Evolutionary conservation across 108 stramenopile species (phyloP).

Genomic region (Cylindrotheca closterium): DNA sequence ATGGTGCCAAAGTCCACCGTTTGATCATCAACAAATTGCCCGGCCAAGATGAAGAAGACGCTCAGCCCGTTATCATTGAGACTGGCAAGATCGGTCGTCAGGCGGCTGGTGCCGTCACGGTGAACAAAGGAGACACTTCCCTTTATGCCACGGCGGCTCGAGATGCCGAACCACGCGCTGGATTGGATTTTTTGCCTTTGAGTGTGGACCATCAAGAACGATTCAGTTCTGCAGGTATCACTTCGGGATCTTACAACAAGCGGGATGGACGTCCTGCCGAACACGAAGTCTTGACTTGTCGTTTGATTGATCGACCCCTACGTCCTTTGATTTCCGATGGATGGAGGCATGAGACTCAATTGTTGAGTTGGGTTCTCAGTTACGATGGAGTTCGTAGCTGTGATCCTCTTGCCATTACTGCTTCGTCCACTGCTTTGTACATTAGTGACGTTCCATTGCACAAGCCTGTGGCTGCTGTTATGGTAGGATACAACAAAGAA

Average conservation of each 20-base stretch:
- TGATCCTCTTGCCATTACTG: slow-evolving; percentile 78
- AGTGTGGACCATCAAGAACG: slow-evolving; percentile 94
- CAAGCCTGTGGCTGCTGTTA: slow-evolving; percentile 78
- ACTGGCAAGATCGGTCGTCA: slow-evolving; percentile 87
- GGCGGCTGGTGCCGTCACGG: slow-evolving; percentile 73
- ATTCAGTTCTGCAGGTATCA: slow-evolving; percentile 83
- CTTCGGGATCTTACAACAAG: slow-evolving; percentile 82
- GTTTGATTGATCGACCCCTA: slow-evolving; percentile 93
- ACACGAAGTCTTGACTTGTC: slow-evolving; percentile 87
- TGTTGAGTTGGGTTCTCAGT: slow-evolving; percentile 88
- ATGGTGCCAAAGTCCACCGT: slow-evolving; percentile 52
- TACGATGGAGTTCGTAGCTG: slow-evolving; percentile 76
- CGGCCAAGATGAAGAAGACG: slow-evolving; percentile 40
- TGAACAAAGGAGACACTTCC: slow-evolving; percentile 74
- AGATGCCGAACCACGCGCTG: slow-evolving; percentile 52
- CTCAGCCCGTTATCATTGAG: slow-evolving; percentile 53
- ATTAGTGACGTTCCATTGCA: slow-evolving; percentile 70
- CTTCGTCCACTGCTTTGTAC: slow-evolving; percentile 67
- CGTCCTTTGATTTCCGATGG: slow-evolving; percentile 89
- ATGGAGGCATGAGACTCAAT: slow-evolving; percentile 93
- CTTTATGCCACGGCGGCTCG: slow-evolving; percentile 71
- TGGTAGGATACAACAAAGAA: slow-evolving; percentile 68
- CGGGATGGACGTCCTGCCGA: slow-evolving; percentile 90
- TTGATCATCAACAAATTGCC: slow-evolving; percentile 60
- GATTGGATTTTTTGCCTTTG: slow-evolving; percentile 88